A percentile compares a stretch with the other conserved stretches of the same genome.
phyloP scores from a whole-genome alignment of 2,329 filamentous ascomycete genomes.

The Colletotrichum shisoi region DNA sequence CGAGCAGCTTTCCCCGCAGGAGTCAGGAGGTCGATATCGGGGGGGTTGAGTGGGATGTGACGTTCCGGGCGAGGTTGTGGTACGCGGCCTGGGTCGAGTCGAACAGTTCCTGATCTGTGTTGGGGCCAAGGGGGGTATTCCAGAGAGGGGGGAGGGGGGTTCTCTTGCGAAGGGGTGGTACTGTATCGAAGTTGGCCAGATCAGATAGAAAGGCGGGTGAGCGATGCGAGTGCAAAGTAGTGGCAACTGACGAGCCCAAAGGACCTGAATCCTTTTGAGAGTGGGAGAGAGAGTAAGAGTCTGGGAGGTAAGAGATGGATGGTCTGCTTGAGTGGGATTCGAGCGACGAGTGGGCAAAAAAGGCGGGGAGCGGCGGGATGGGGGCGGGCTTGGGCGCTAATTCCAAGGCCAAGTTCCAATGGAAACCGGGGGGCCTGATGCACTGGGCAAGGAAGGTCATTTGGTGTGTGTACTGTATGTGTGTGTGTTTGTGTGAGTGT shows the following conservation, averaged over 20 bases:
- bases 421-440: slow-evolving; percentile 15
- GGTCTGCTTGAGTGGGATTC: slow-evolving; percentile 30
- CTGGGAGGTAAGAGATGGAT: too few species aligned
- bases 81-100: slow-evolving; percentile 26
- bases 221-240: slow-evolving; percentile 8
- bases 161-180: not conserved
- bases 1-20: slow-evolving; percentile 27
- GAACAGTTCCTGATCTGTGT: slow-evolving; percentile 26
- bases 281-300: not conserved
- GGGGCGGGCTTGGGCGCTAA: slow-evolving; percentile 38
- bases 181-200: slow-evolving; percentile 10
- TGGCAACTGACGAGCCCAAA: slow-evolving; percentile 25
- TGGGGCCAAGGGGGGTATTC: slow-evolving; percentile 16
- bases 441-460: slow-evolving; percentile 13
- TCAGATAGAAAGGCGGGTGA: not conserved
- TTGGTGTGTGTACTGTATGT: not conserved
- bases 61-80: slow-evolving; percentile 21
- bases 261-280: slow-evolving; percentile 22
- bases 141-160: slow-evolving; percentile 11
- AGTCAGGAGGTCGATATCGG: slow-evolving; percentile 18
- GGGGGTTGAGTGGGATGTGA: slow-evolving; percentile 15
- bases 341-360: slow-evolving; percentile 33
- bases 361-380: slow-evolving; percentile 34
- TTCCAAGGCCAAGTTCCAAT: slow-evolving; percentile 36
- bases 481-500: too few species aligned